Evolutionary conservation across 1,284 basidiomycete species (phyloP).

Genomic region (Heliocybe sulcata): DNA sequence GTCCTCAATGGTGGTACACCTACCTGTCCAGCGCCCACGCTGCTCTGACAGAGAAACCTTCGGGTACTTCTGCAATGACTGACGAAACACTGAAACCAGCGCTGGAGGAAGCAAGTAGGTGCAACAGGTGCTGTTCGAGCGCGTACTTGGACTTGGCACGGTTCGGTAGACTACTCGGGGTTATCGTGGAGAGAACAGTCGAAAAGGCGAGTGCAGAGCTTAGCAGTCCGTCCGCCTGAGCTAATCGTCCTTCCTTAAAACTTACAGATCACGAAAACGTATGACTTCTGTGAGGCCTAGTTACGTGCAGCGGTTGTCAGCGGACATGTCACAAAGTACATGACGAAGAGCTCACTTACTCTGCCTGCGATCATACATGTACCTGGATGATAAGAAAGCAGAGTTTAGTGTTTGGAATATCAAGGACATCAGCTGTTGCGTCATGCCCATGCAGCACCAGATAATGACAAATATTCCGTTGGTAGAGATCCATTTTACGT

Average conservation of each 20-base stretch:
- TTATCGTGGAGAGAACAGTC: not conserved
- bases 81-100: not conserved
- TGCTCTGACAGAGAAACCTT: not conserved
- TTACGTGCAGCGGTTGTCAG: too few species aligned
- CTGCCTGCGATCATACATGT: too few species aligned
- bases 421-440: too few species aligned
- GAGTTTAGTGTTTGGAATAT: too few species aligned
- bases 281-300: not conserved
- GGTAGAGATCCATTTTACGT: too few species aligned
- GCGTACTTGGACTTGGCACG: not conserved
- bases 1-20: not conserved
- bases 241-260: not conserved
- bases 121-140: not conserved
- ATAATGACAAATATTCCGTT: too few species aligned
- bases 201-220: not conserved
- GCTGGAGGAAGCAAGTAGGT: not conserved
- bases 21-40: not conserved
- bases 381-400: too few species aligned
- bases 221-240: not conserved
- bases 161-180: not conserved
- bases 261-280: not conserved
- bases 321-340: too few species aligned
- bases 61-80: not conserved
- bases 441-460: too few species aligned
- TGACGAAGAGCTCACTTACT: too few species aligned